These are phyloP conservation scores for Xylariales sp. DNA, from an alignment of 2,329 filamentous ascomycete genomes.

Conservation along the genomic window DNA sequence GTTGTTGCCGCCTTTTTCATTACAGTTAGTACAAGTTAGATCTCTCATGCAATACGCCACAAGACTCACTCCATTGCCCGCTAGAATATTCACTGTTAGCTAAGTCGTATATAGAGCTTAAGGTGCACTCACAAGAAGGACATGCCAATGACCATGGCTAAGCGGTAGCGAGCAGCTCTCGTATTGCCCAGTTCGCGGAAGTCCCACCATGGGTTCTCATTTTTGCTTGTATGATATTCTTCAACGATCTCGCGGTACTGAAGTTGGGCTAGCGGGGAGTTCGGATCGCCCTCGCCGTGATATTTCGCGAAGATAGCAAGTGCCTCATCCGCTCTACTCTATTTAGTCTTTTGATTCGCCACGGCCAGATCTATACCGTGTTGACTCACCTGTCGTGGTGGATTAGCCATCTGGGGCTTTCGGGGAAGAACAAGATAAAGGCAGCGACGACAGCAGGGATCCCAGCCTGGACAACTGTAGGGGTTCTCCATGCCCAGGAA, in stretches of 20 bases:
- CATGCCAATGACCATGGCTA: slow-evolving; percentile 63
- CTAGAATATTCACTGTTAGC: slow-evolving; percentile 24
- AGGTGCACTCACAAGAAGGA: slow-evolving; percentile 56
- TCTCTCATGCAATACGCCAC: not conserved
- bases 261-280: slow-evolving; percentile 64
- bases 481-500: slow-evolving; percentile 68
- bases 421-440: slow-evolving; percentile 52
- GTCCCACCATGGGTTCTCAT: slow-evolving; percentile 71
- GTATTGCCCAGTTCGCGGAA: slow-evolving; percentile 65
- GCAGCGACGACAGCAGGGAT: slow-evolving; percentile 59
- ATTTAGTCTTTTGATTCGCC: not conserved
- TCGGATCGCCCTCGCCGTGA: slow-evolving; percentile 67
- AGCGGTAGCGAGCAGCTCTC: slow-evolving; percentile 59
- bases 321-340: slow-evolving; percentile 62
- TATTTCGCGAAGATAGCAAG: slow-evolving; percentile 67
- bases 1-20: slow-evolving; percentile 53
- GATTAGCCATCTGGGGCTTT: slow-evolving; percentile 52
- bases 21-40: not conserved
- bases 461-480: slow-evolving; percentile 64
- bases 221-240: slow-evolving; percentile 58
- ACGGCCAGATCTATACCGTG: not conserved
- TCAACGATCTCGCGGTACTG: slow-evolving; percentile 68
- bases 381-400: slow-evolving; percentile 55
- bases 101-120: not conserved
- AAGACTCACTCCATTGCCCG: slow-evolving; percentile 56